Evolutionary conservation across 208 protist genomes (phyloP), one percentile per base, ranked within the genome.

Genomic region (Tritrichomonas foetus): DNA sequence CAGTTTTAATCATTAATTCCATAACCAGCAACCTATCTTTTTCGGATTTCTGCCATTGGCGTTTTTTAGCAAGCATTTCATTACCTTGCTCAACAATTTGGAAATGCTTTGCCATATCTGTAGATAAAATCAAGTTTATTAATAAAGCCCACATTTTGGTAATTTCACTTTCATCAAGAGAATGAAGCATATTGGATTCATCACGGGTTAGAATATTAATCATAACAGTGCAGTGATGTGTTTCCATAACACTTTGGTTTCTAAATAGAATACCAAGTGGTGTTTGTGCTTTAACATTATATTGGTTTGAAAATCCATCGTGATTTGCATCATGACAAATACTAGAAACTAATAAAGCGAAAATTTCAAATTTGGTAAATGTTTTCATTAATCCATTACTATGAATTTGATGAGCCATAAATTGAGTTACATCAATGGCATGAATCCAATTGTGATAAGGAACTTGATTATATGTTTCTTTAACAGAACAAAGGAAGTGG

Each of bases 301-400:
- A 99, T 94, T 97, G 97, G 95, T 99, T 99, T 95, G 98, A 98
- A 49, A 99, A 94, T 33, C 98, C 98, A 5, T 98, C 98, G 95
- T 99, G 98, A 94, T 98, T 97, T 94, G 98, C 97, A 96, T 99
- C 98, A 95, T 99, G 98, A 75, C 98, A 96, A 33, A 97, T 95
- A 36, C 96, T 96, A 41, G 97, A 96, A n/a, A 98, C 94, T 22
- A 99, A 14, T 16, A 96, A 93, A 3, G 97, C 97, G 16, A 99
- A 96, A 27, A 97, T 94, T 94, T 99, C 97, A 82, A 97, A 93
- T 36, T 57, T 50, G 3, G 94, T 95, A 14, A 97, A 50, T 14
- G 94, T 55, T 41, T 97, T 96, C 8, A 94, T 96, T 39, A 98
- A 95, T 66, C 96, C 80, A 93, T 49, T 44, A 16, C 8, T 75